phyloP scores from a whole-genome alignment of 2,329 filamentous ascomycete genomes.

The Paraphaeosphaeria sporulosa region DNA sequence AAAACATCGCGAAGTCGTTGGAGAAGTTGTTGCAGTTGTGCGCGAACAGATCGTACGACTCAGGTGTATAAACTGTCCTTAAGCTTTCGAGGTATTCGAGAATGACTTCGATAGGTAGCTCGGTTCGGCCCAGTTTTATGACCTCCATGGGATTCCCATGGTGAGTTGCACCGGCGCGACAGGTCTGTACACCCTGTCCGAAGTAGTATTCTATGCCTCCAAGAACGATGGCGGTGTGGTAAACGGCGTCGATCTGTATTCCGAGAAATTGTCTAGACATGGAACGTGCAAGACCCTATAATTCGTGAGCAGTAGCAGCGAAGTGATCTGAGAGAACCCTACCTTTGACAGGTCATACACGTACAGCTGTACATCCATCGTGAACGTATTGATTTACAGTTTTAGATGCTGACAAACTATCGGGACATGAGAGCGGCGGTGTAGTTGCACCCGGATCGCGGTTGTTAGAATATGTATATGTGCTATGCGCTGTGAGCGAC shows the following conservation, averaged over 20 bases:
- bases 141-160: slow-evolving; percentile 83
- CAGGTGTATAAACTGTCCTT: slow-evolving; percentile 79
- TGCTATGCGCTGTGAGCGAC: not conserved
- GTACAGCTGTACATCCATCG: slow-evolving; percentile 60
- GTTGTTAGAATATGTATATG: too few relatives aligned
- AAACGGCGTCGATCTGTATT: slow-evolving; percentile 85
- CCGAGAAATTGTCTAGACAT: slow-evolving; percentile 68
- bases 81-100: slow-evolving; percentile 88
- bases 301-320: slow-evolving; percentile 15
- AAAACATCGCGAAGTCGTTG: slow-evolving; percentile 88
- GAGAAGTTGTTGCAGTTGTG: slow-evolving; percentile 99
- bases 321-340: slow-evolving; percentile 9
- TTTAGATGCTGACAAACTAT: not conserved
- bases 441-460: too few relatives aligned
- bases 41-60: slow-evolving; percentile 83
- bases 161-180: slow-evolving; percentile 82
- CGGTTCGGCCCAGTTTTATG: slow-evolving; percentile 76
- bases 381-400: slow-evolving; percentile 1
- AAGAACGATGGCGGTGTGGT: slow-evolving; percentile 91
- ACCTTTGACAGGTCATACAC: slow-evolving; percentile 61
- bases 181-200: slow-evolving; percentile 84
- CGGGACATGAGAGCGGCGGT: not conserved
- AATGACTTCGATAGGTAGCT: slow-evolving; percentile 81
- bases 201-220: slow-evolving; percentile 89
- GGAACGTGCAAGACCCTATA: slow-evolving; percentile 61